Evolutionary conservation across 768 basidiomycete genomes (phyloP).

Genomic region (Tulasnella sp.): DNA sequence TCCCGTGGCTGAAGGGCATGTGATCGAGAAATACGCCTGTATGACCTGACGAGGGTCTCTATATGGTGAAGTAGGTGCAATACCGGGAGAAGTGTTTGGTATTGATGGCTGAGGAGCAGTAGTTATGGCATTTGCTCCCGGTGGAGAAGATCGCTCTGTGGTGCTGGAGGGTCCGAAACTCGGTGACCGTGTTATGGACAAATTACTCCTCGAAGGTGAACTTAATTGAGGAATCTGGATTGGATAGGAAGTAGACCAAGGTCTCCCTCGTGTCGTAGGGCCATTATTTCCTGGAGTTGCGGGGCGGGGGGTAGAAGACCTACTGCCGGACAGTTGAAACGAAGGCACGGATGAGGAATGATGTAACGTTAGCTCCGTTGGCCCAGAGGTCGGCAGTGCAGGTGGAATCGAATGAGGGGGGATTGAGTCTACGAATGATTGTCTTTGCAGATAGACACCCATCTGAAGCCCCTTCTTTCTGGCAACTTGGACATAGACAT

Average conservation of each 20-base stretch:
- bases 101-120: background rate
- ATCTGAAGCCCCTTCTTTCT: slow-evolving; percentile 69
- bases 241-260: slow-evolving; percentile 15
- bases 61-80: slow-evolving; percentile 51
- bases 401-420: slow-evolving; percentile 57
- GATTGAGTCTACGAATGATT: slow-evolving; percentile 53
- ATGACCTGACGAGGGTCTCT: slow-evolving; percentile 60
- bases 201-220: background rate
- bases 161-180: too few relatives aligned
- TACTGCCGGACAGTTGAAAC: slow-evolving; percentile 1
- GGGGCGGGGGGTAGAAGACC: slow-evolving; percentile 5
- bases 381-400: slow-evolving; percentile 25
- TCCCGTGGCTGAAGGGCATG: slow-evolving; percentile 69
- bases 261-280: slow-evolving; percentile 2
- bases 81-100: slow-evolving; percentile 16
- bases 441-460: slow-evolving; percentile 80
- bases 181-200: too few relatives aligned
- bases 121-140: too few relatives aligned
- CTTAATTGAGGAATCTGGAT: too few relatives aligned
- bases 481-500: slow-evolving; percentile 79
- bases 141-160: too few relatives aligned
- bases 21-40: slow-evolving; percentile 71
- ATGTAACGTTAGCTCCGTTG: background rate
- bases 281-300: background rate
- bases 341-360: background rate